Percentiles rank a stretch among this genome's conserved stretches.
Evolutionary conservation across 225 moss, liverwort and hornwort species (phyloP).

Genomic region (Bryum argenteum): DNA sequence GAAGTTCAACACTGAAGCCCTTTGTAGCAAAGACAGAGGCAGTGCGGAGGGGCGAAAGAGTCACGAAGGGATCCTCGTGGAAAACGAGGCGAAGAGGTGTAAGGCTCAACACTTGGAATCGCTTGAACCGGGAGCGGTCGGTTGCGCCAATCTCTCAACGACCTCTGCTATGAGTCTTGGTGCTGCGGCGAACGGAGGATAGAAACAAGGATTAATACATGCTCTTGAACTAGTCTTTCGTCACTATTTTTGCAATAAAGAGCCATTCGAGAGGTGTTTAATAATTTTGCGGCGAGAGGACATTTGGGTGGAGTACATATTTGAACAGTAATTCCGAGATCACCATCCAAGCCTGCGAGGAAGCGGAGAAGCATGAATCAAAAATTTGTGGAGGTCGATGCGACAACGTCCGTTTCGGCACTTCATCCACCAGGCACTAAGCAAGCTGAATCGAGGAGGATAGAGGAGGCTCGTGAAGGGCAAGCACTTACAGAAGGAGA

Average conservation of each 20-base stretch:
- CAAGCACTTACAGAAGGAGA: too few species aligned
- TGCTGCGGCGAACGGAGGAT: constrained; percentile 59
- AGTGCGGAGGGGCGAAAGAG: constrained; percentile 37
- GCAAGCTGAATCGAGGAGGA: too few species aligned
- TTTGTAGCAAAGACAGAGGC: constrained; percentile 67
- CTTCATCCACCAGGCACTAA: too few species aligned
- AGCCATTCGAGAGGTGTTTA: constrained; percentile 70
- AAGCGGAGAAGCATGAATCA: too few species aligned
- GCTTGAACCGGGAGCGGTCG: constrained; percentile 57
- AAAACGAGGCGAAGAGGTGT: constrained; percentile 57
- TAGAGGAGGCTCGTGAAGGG: too few species aligned
- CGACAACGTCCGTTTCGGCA: too few species aligned
- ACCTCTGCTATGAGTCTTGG: constrained; percentile 42
- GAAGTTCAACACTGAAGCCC: constrained; percentile 57
- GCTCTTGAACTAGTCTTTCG: too few species aligned
- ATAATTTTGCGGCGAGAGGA: constrained; percentile 69
- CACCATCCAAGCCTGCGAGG: constrained; percentile 54
- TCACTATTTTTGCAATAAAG: constrained; percentile 70
- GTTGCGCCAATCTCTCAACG: constrained; percentile 63
- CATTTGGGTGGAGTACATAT: constrained; percentile 71
- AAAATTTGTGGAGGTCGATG: too few species aligned
- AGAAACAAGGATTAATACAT: constrained; percentile 52
- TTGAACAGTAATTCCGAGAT: constrained; percentile 71
- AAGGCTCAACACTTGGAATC: constrained; percentile 48
- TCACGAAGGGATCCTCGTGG: constrained; percentile 62